Base-by-base conservation (phyloP, 352 stramenopile species). In the Pilasporangium apinafurcum region DNA sequence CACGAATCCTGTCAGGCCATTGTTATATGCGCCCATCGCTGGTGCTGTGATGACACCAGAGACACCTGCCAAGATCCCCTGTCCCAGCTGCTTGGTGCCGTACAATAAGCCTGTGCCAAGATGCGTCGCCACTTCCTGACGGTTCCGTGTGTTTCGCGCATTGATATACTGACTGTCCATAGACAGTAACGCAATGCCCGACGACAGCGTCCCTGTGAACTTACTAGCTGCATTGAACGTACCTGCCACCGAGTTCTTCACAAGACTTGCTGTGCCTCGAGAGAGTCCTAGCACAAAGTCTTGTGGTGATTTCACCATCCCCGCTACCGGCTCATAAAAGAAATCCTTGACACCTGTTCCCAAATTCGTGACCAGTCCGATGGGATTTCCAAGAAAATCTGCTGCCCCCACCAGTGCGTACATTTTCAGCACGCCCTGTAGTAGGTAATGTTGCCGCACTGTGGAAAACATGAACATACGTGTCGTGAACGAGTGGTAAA, bases 141-240 rank as follows among this genome's bases (percentile, higher is more conserved):
- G 75, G 38, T 81, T 89, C 30, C 79, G 72, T 7, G 78, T 76
- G 40, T 83, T 84, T 20, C 88, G 62, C 36, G 84, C 69, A 22
- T 77, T 79, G 35, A 95, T 72, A 62, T 97, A 97, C 56, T 89
- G 62, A 28, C 65, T 73, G 49, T 97, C 88, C 46, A 97, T 73
- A 5, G 87, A 97, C 10, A 97, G 59, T 13, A 83, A 81, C 4
- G 89, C 88, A 17, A 97, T 78, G 0, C 86, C 88, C 13, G 91
- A 86, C 0, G 88, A 96, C n/a, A 97, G 54, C 17, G 89, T 93
- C 9, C 88, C 84, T 0, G 89, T 97, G 44, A 97, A 83, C 51
- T 96, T 97, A 42, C 88, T 96, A 4, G 91, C 88, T 12, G 87
- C 86, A 50, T 97, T 96, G 50, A 97, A 96, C 25, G 86, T 92